Evolutionary conservation across 441 rosid genomes (phyloP), one percentile per base, ranked within the genome.

Genomic region (Croton laevigatus): DNA sequence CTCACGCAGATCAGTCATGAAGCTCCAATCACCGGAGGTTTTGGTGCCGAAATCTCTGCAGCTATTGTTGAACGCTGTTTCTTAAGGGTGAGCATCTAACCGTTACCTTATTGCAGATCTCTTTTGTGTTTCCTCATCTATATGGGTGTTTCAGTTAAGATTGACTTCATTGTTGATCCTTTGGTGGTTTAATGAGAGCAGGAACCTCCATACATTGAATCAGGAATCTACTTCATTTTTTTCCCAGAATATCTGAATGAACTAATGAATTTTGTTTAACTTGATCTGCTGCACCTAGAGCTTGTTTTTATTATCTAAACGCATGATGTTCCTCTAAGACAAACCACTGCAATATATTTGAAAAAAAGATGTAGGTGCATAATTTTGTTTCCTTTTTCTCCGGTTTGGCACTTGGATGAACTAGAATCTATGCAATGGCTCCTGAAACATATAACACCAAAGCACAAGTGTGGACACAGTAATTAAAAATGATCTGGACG

Each of bases 1-100:
- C 20, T 69, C 45, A n/a, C 82, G 81, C 79, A 94, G 97, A 84
- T 94, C 71, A 94, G 97, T 79, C 97, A 90, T 75, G 97, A 94
- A 80, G 97, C 97, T 72, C 97, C 97, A 0, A 81, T 91, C 3
- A 94, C 97, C 0, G 97, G 98, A 81, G 98, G 98, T 63, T 91
- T 91, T 78, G 98, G 98, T n/a, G 97, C 97, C 69, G 98, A 94
- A 84, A 94, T 94, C 71, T 85, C 97, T 40, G 93, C 97, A 57
- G 84, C 97, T 19, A 85, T 91, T 45, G 75, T 91, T 8, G 96
- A 94, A 67, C 85, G 93, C 48, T 94, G 97, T 80, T 94, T 94
- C 83, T 78, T 84, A 81, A 81, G 93, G 79, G 98, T 94, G 66
- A 80, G 73, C 65, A 75, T 49, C 40, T 66, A 27, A 54, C 9